Conservation (phyloP, 441 rosid genomes). For the Aleurites moluccanus region DNA sequence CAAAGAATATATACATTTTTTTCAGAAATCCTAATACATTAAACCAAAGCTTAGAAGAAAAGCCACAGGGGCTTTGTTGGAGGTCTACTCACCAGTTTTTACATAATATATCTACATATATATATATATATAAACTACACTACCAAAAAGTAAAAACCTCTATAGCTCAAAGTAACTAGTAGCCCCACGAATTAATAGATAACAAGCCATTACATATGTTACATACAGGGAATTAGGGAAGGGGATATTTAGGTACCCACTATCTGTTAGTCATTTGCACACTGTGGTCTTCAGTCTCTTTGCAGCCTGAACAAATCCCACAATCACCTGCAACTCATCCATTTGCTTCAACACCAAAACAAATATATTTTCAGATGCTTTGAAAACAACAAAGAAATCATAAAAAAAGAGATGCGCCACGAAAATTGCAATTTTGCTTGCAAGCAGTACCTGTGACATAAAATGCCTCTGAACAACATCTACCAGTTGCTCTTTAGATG, state of each 20-base stretch:
- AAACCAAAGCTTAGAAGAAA: slow-evolving; percentile 28
- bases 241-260: slow-evolving; percentile 24
- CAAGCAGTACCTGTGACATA: slow-evolving; percentile 73
- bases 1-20: slow-evolving; percentile 32
- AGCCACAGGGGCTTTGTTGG: slow-evolving; percentile 18
- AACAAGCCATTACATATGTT: slow-evolving; percentile 34
- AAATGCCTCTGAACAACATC: slow-evolving; percentile 90
- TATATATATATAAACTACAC: slow-evolving; percentile 30
- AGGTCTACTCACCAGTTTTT: slow-evolving; percentile 25
- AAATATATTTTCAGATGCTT: neutral
- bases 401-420: neutral
- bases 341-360: slow-evolving; percentile 57
- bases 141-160: slow-evolving; percentile 40
- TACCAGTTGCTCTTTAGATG: slow-evolving; percentile 78
- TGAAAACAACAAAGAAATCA: neutral
- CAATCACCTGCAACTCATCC: slow-evolving; percentile 97
- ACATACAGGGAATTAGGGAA: slow-evolving; percentile 28
- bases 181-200: slow-evolving; percentile 21
- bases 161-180: slow-evolving; percentile 36
- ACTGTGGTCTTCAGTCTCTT: slow-evolving; percentile 65
- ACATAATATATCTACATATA: slow-evolving; percentile 51
- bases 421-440: neutral
- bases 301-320: slow-evolving; percentile 91
- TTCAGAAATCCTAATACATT: slow-evolving; percentile 36
- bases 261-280: slow-evolving; percentile 38